Base-by-base conservation (phyloP, 1,284 basidiomycete genomes). In the Coniferiporia weirii region DNA sequence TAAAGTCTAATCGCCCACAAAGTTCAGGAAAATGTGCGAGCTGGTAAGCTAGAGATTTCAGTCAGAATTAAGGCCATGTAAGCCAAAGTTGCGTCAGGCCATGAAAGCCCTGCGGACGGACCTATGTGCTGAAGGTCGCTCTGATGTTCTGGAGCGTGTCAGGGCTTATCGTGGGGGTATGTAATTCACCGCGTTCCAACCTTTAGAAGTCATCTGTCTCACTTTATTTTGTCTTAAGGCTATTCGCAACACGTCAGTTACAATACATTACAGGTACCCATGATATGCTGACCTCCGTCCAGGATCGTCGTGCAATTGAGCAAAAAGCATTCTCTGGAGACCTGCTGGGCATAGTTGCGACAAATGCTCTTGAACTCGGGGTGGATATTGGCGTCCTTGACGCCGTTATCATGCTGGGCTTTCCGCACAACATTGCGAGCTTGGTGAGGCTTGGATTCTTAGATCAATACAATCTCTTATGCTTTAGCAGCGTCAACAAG, bases 351-450 rank as follows among this genome's bases (percentile, higher is more conserved):
- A 90, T 96, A 49, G 80, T 96, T n/a, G 91, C 93, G 0, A 96
- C 93, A 0, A 94, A 93, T 62, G 94, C 93, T 0, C 79, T 96
- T 12, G 94, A 96, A 70, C 81, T 96, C 1, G 93, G 94, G 38
- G 89, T 96, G 34, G 93, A 96, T 67, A 95, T 96, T 47, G 94
- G 93, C 13, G 83, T 82, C 19, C 73, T 96, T 35, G 94, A 96
- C 69, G 91, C 90, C 0, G 93, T 96, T 36, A 83, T 96, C 61
- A 91, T 94, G 82, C 81, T 95, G 19, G 92, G 92, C 0, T 94
- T 95, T 68, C 93, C 93, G 0, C 80, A 84, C 57, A 85, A 80
- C 59, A 74, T 93, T 52, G 86, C 90, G 0, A 91, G 87, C 66
- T 85, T 91, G 62, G 89, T 91, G 59, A 67, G 82, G 73, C 12